These are phyloP conservation scores for Salicornia ramosissima DNA, from an alignment of 148 eudicot genomes.

Conservation along the genomic window DNA sequence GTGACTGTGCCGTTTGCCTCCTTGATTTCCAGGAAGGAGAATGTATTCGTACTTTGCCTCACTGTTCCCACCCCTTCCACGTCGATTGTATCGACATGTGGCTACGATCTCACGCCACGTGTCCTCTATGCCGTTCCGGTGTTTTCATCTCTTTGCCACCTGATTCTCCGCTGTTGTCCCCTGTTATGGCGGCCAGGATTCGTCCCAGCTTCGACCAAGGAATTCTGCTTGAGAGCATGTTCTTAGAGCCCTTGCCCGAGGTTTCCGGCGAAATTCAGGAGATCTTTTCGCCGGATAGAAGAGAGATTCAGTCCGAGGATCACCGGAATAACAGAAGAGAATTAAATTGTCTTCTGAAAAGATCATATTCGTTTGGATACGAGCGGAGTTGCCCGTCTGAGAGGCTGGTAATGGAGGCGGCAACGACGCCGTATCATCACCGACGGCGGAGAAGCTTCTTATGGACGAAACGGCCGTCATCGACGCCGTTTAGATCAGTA, in stretches of 20 bases:
- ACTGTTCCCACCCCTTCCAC: conserved; percentile 74
- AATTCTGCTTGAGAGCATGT: conserved; percentile 39
- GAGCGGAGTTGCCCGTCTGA: conserved; percentile 70
- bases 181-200: conserved; percentile 74
- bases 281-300: conserved; percentile 21
- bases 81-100: conserved; percentile 91
- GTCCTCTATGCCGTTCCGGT: conserved; percentile 82
- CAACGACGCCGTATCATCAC: conserved; percentile 52
- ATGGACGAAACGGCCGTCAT: conserved; percentile 60
- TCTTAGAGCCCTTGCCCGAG: conserved; percentile 44
- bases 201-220: conserved; percentile 62
- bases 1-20: conserved; percentile 82
- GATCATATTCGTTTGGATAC: conserved; percentile 87
- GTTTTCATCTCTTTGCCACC: conserved; percentile 31
- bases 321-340: conserved; percentile 29
- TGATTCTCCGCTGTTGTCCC: conserved; percentile 54
- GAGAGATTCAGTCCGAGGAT: conserved; percentile 38
- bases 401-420: conserved; percentile 49
- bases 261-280: conserved; percentile 26
- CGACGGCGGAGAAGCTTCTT: conserved; percentile 41
- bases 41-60: conserved; percentile 74
- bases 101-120: conserved; percentile 79
- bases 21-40: conserved; percentile 77
- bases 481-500: conserved; percentile 52
- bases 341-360: conserved; percentile 44